Evolutionary conservation across 2,329 filamentous ascomycete genomes (phyloP).

Genomic region (Fusarium scirpi): DNA sequence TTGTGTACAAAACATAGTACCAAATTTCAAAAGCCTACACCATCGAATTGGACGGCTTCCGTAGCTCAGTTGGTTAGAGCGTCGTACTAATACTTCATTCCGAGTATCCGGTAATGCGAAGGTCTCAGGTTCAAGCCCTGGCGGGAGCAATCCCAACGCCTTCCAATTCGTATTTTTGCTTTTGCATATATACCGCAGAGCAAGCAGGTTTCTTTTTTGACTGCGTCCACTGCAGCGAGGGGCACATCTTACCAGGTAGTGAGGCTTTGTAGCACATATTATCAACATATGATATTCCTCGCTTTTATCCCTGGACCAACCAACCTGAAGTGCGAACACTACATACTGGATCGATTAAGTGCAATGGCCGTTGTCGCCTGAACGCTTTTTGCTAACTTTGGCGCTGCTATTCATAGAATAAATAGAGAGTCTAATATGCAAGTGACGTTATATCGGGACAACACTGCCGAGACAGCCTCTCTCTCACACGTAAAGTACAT

Average conservation of each 20-base stretch:
- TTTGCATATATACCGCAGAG: not conserved
- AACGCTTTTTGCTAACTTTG: not conserved
- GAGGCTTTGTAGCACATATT: not conserved
- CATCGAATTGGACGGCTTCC: slow-evolving; percentile 24
- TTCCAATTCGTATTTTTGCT: slow-evolving; percentile 5
- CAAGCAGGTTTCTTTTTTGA: not conserved
- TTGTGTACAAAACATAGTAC: accelerated
- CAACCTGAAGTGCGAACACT: not conserved
- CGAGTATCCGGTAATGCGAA: slow-evolving; percentile 24
- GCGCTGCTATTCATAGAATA: not conserved
- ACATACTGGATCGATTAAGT: not conserved
- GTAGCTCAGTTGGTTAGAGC: slow-evolving; percentile 31
- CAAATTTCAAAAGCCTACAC: accelerated
- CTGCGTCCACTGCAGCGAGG: not conserved
- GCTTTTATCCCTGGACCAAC: not conserved
- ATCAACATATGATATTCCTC: not conserved
- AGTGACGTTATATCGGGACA: not conserved
- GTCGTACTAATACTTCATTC: slow-evolving; percentile 30
- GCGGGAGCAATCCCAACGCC: slow-evolving; percentile 25
- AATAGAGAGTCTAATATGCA: not conserved
- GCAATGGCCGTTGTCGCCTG: not conserved
- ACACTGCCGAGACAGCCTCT: not conserved
- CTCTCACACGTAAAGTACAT: not conserved
- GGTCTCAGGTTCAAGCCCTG: slow-evolving; percentile 31
- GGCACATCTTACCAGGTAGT: no score